Evolutionary conservation across 1,139 yeast species (phyloP), one percentile per base, ranked within the genome.

Genomic region (Kodamaea sp.): DNA sequence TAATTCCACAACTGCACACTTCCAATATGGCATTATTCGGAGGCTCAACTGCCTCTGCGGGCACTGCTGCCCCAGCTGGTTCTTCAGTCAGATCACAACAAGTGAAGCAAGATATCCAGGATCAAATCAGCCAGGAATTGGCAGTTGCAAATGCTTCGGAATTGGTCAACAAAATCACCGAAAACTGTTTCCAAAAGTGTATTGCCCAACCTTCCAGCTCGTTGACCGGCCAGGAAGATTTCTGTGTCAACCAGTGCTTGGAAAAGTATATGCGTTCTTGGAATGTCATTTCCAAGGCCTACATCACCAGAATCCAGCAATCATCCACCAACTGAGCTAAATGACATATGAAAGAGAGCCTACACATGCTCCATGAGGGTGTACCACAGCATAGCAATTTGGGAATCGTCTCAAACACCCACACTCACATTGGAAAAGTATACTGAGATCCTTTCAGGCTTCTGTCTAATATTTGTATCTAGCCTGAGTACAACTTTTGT

Each of bases 71-170:
- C 7, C 32, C 46, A 3, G 36, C 46, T 2, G 42, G 43, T 12
- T 39, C 35, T 14, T 35, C 46, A n/a, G 37, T 39, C 27, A 47
- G 52, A 30, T 51, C 62, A 5, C 59, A 51, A 35, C 55, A 58
- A 35, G 44, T 65, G 34, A 82, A 82, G 54, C 72, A 73, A 29
- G 79, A 82, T 53, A 66, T 88, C 39, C 85, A 86, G 57, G 70
- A 73, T 23, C 89, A 84, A 55, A 81, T 89, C 42, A 69, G 82
- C 26, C 88, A 82, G 55, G 97, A 89, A 55, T 69, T 89, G 43
- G 96, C 96, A 2, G 78, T 88, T 20, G 92, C 89, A 15, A 87
- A 88, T 61, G 96, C 95, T 24, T 82, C 94, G 4, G 92, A 87
- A 53, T 69, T 89, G 39, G 95, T 89, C 28, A 83, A 82, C 63